phyloP scores from a whole-genome alignment of 495 filamentous ascomycete species.

The Talaromyces trachyspermus region DNA sequence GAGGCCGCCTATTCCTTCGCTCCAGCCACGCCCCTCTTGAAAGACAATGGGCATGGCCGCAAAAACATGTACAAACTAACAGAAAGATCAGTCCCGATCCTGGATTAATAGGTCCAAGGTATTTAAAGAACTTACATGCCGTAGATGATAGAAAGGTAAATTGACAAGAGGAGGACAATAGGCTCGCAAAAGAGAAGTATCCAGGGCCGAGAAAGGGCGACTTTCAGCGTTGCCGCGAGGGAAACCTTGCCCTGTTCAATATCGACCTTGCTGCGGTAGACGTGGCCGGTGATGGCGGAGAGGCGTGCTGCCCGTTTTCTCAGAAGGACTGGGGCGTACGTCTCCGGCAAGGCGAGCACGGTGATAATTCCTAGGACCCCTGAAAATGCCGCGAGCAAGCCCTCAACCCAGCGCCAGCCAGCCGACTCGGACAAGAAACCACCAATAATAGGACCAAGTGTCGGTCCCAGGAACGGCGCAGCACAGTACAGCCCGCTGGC shows the following conservation, averaged over 20 bases:
- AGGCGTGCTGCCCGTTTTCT: constrained; percentile 31
- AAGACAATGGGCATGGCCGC: too few species aligned
- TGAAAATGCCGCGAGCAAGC: constrained; percentile 26
- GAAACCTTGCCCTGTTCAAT: constrained; percentile 7
- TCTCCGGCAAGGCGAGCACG: constrained; percentile 37
- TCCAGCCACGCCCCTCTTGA: too few species aligned
- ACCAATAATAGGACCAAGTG: constrained; percentile 40
- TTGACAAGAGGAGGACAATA: too few species aligned
- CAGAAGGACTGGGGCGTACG: constrained; percentile 39
- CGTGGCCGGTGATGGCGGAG: constrained; percentile 35
- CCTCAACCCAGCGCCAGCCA: constrained; percentile 54
- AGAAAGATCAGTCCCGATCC: too few species aligned
- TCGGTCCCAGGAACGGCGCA: constrained; percentile 53
- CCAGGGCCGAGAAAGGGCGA: constrained; percentile 17
- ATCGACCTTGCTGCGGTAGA: constrained; percentile 26
- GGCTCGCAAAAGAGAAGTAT: constrained; percentile 26
- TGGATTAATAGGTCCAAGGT: too few species aligned
- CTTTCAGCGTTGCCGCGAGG: too few species aligned
- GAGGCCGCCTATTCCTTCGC: too few species aligned
- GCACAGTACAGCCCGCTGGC: constrained; percentile 56
- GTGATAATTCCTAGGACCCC: constrained; percentile 35
- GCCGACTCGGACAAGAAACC: constrained; percentile 39
- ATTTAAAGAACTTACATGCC: too few species aligned
- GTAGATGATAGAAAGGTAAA: too few species aligned
- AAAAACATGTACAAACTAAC: too few species aligned